Percentiles rank a stretch among this genome's conserved stretches.
Conservation (phyloP, 179 eudicot species). For the Silene noctiflora region DNA sequence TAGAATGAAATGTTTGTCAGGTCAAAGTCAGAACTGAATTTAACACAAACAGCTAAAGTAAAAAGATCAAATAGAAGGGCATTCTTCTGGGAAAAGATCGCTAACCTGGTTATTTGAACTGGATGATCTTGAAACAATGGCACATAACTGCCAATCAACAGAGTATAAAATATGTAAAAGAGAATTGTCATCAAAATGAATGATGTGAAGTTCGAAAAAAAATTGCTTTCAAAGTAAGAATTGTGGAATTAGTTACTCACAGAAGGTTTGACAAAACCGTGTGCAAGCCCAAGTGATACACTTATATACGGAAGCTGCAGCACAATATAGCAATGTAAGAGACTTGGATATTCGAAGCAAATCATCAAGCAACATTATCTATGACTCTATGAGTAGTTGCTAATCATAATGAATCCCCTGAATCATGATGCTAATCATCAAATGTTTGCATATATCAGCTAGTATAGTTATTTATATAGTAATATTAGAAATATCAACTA, state of each 20-base stretch:
- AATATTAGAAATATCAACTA: too few species aligned
- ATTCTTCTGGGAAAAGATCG: slow-evolving; percentile 2
- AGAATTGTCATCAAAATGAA: not conserved
- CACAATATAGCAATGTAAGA: slow-evolving; percentile 3
- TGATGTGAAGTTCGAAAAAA: not conserved
- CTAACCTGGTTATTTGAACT: slow-evolving; percentile 75
- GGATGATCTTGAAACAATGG: slow-evolving; percentile 74
- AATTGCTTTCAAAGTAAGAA: not conserved
- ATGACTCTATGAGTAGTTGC: too few species aligned
- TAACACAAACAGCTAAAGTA: not conserved
- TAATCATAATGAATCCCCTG: too few species aligned
- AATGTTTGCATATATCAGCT: too few species aligned
- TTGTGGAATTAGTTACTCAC: slow-evolving; percentile 41
- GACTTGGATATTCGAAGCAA: too few species aligned
- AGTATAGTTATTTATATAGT: too few species aligned
- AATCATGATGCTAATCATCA: too few species aligned
- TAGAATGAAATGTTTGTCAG: too few species aligned
- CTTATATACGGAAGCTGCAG: slow-evolving; percentile 73
- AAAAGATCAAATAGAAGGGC: not conserved
- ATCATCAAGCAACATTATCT: not conserved
- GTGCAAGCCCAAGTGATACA: slow-evolving; percentile 70
- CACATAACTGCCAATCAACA: slow-evolving; percentile 57
- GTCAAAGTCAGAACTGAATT: too few species aligned
- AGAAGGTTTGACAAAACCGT: slow-evolving; percentile 65
- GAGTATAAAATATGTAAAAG: not conserved